A percentile compares a stretch with the other conserved stretches of the same genome.
Evolutionary conservation across 2,329 filamentous ascomycete genomes (phyloP).

Genomic region (Neonectria sp.): DNA sequence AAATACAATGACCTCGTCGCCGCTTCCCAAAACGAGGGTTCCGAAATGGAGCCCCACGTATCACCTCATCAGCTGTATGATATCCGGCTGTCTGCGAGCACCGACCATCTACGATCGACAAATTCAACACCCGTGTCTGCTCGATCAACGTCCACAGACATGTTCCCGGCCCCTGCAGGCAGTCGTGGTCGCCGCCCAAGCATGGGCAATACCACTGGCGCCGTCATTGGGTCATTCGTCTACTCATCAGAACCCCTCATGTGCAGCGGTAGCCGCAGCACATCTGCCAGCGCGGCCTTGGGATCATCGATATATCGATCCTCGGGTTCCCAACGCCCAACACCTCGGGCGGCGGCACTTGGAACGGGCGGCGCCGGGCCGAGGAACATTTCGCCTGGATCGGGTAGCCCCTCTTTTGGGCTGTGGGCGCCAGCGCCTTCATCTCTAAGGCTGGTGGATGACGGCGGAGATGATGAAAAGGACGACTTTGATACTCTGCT

Average conservation of each 20-base stretch:
- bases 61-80: slow-evolving; percentile 77
- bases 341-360: slow-evolving; percentile 38
- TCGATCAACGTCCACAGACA: slow-evolving; percentile 51
- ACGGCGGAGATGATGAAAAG: slow-evolving; percentile 56
- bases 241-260: slow-evolving; percentile 60
- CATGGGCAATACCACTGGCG: slow-evolving; percentile 38
- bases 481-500: slow-evolving; percentile 67
- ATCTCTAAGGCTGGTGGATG: slow-evolving; percentile 60
- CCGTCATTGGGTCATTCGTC: slow-evolving; percentile 54
- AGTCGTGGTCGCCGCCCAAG: slow-evolving; percentile 46
- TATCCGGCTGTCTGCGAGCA: slow-evolving; percentile 80
- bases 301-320: slow-evolving; percentile 49
- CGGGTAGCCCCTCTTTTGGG: slow-evolving; percentile 44
- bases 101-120: slow-evolving; percentile 76
- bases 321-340: slow-evolving; percentile 48
- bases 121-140: slow-evolving; percentile 54
- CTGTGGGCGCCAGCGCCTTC: slow-evolving; percentile 56
- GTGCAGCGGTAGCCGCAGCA: slow-evolving; percentile 58
- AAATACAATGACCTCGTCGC: slow-evolving; percentile 56
- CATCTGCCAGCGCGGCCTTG: slow-evolving; percentile 59
- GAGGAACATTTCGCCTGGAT: slow-evolving; percentile 41
- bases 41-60: slow-evolving; percentile 52
- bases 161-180: slow-evolving; percentile 34
- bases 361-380: slow-evolving; percentile 33
- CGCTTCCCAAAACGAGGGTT: slow-evolving; percentile 42